phyloP scores from a whole-genome alignment of 2,329 filamentous ascomycete genomes.

The Neocatenulostroma microsporum region DNA sequence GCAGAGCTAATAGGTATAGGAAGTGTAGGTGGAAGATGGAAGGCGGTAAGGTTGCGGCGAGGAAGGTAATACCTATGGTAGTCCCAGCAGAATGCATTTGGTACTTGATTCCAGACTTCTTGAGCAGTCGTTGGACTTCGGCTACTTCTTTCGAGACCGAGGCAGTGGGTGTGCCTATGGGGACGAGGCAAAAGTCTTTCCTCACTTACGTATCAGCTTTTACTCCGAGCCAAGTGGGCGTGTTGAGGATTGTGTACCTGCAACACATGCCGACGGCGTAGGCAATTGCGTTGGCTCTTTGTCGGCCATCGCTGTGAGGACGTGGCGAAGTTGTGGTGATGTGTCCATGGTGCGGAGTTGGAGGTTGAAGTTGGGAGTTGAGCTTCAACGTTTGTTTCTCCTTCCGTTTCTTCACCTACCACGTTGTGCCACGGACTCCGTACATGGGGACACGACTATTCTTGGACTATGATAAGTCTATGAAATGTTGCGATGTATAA shows the following conservation, averaged over 20 bases:
- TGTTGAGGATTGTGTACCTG: conserved; percentile 30
- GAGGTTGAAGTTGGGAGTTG: conserved; percentile 1
- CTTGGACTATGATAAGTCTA: too few species aligned
- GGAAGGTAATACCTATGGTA: conserved; percentile 62
- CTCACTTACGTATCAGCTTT: conserved; percentile 2
- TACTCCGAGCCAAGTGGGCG: too few species aligned
- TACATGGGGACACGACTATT: too few species aligned
- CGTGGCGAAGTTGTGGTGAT: conserved; percentile 23
- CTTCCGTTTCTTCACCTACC: too few species aligned
- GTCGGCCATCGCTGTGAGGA: conserved; percentile 24
- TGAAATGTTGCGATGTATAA: too few species aligned
- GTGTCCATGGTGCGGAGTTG: conserved; percentile 22
- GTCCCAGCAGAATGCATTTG: conserved; percentile 92
- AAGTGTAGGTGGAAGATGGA: too few species aligned
- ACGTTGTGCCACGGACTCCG: too few species aligned
- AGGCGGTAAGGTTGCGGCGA: not conserved
- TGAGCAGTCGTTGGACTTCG: conserved; percentile 76
- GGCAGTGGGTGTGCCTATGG: conserved; percentile 53
- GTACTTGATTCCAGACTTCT: conserved; percentile 71
- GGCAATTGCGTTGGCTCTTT: conserved; percentile 27
- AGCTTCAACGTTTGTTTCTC: too few species aligned
- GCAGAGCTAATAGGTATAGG: too few species aligned
- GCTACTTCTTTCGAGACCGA: conserved; percentile 64
- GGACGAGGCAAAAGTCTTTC: conserved; percentile 82
- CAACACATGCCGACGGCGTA: conserved; percentile 69